Percentiles rank a stretch among this genome's conserved stretches.
These are phyloP conservation scores for Fusarium decemcellulare DNA, from an alignment of 2,329 filamentous ascomycete species.

Conservation along the genomic window DNA sequence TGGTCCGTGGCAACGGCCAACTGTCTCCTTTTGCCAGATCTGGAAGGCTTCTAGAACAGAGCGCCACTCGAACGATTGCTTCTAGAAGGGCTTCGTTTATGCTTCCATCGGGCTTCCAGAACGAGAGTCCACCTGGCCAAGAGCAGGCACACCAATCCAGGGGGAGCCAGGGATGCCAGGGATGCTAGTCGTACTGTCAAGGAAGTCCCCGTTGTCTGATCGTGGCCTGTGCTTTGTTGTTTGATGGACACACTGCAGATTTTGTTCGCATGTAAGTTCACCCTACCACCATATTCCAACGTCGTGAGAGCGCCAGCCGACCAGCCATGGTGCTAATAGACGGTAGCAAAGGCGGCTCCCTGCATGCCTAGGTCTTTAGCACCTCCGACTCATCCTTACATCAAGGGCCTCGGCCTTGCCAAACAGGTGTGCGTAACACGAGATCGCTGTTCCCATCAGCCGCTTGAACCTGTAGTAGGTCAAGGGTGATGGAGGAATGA, in stretches of 20 bases:
- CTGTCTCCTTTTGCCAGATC: conserved; percentile 15
- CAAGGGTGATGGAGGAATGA: neutral
- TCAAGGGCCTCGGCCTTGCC: conserved; percentile 8
- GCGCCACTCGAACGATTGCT: conserved; percentile 29
- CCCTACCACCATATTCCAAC: neutral
- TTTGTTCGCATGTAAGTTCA: neutral
- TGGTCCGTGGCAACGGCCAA: conserved; percentile 32
- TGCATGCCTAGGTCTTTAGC: conserved; percentile 14
- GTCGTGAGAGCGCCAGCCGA: neutral
- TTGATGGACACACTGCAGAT: conserved; percentile 2
- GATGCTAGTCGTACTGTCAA: conserved; percentile 7
- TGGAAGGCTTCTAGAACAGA: conserved; percentile 46
- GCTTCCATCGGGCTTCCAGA: conserved; percentile 13
- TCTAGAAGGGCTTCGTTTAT: conserved; percentile 39
- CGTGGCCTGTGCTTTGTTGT: conserved; percentile 23
- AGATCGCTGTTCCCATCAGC: conserved; percentile 10
- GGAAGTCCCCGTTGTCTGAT: neutral
- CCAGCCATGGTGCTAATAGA: conserved; percentile 5
- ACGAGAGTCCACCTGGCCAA: conserved; percentile 11
- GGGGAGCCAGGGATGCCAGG: conserved; percentile 15
- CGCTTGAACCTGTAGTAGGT: neutral
- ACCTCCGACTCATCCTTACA: conserved; percentile 2
- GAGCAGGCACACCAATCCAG: conserved; percentile 8
- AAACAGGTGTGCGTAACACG: neutral
- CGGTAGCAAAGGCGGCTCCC: conserved; percentile 7